These are phyloP conservation scores for Lasiosphaeris hirsuta DNA, from an alignment of 495 filamentous ascomycete genomes.

Conservation along the genomic window DNA sequence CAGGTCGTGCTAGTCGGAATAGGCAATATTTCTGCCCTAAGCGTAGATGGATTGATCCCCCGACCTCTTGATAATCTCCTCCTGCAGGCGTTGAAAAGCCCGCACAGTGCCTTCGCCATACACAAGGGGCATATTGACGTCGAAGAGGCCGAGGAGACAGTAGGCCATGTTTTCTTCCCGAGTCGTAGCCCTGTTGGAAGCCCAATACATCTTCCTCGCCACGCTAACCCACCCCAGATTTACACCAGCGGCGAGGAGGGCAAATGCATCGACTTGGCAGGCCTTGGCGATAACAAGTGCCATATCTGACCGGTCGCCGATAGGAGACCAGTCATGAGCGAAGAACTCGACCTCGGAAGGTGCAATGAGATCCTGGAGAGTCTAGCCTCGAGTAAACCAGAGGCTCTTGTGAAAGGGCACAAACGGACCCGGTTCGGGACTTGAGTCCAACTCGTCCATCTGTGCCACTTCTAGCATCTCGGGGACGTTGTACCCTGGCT, in stretches of 20 bases:
- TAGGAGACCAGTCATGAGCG: conserved; percentile 22
- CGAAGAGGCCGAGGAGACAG: conserved; percentile 6
- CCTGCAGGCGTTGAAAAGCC: background rate
- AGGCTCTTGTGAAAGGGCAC: background rate
- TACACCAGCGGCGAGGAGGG: background rate
- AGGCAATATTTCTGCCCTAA: background rate
- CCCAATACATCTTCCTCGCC: conserved; percentile 5
- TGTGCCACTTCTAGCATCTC: conserved; percentile 11
- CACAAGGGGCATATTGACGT: conserved; percentile 5
- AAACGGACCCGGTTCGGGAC: background rate
- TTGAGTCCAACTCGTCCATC: conserved; percentile 27
- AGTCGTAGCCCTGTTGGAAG: background rate
- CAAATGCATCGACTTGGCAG: background rate
- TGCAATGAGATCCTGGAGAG: conserved; percentile 41
- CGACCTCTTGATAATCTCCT: conserved; percentile 1
- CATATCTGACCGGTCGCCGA: conserved; percentile 6
- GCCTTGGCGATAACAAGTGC: background rate
- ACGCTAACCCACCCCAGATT: background rate
- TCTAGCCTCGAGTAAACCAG: too few relatives aligned
- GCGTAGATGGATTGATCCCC: conserved; percentile 3
- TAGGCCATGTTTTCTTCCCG: conserved; percentile 2
- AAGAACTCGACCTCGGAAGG: conserved; percentile 33
- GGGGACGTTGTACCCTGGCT: background rate
- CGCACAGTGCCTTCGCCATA: background rate
- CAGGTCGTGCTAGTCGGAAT: background rate